These are phyloP conservation scores for Parastagonospora avenae DNA, from an alignment of 2,329 filamentous ascomycete genomes.

Conservation along the genomic window DNA sequence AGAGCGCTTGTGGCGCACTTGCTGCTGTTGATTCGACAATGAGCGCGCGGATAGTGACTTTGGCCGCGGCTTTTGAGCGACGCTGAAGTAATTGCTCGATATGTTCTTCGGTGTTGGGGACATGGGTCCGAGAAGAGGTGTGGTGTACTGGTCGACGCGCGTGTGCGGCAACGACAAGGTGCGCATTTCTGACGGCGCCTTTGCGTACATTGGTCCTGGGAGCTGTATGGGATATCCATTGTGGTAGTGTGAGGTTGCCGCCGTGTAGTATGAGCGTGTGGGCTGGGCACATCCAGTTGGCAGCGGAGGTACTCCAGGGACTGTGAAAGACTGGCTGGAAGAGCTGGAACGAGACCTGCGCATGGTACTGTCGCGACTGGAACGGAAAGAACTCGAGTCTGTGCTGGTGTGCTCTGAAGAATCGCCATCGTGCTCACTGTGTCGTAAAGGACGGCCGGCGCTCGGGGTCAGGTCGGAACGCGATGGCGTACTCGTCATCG, in stretches of 20 bases:
- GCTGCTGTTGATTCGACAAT: not conserved
- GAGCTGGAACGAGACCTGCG: slow-evolving; percentile 16
- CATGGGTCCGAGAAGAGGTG: not conserved
- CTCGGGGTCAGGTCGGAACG: slow-evolving; percentile 11
- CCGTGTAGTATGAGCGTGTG: slow-evolving; percentile 1
- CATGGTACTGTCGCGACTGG: slow-evolving; percentile 11
- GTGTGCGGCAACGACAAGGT: not conserved
- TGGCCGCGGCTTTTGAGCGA: not conserved
- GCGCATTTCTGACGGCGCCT: not conserved
- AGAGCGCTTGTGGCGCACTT: not conserved
- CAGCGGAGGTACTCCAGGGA: slow-evolving; percentile 9
- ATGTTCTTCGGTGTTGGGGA: not conserved
- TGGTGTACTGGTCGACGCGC: not conserved
- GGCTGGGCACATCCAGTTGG: not conserved
- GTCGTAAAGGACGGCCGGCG: slow-evolving; percentile 1
- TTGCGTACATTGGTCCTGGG: not conserved
- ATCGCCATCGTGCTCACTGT: slow-evolving; percentile 3
- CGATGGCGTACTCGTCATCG: slow-evolving; percentile 7
- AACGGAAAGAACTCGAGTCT: slow-evolving; percentile 15
- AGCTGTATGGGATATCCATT: slow-evolving; percentile 5
- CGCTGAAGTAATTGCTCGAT: not conserved
- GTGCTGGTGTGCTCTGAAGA: slow-evolving; percentile 14
- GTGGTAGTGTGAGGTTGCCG: slow-evolving; percentile 4
- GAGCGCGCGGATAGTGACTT: not conserved
- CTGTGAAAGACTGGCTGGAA: slow-evolving; percentile 14